Conservation (phyloP, 2,329 filamentous ascomycete species). For the Chrysoporthe austroafricana region DNA sequence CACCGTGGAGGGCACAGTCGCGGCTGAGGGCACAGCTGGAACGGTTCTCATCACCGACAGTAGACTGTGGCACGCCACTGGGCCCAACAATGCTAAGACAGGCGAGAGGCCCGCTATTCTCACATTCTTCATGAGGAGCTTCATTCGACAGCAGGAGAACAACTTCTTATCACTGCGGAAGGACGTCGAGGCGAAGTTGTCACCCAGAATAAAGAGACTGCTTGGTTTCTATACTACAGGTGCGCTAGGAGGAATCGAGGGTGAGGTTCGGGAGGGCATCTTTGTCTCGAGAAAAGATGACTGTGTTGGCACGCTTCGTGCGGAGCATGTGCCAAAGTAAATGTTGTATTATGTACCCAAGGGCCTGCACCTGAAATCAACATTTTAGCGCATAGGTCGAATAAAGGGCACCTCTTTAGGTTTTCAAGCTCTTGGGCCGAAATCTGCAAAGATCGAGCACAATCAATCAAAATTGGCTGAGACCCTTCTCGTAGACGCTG, state of each 20-base stretch:
- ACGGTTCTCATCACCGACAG: constrained; percentile 36
- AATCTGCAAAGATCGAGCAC: too few species aligned
- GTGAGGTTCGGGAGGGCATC: constrained; percentile 32
- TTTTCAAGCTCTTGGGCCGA: too few species aligned
- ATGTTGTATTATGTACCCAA: neutral
- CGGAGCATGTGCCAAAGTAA: constrained; percentile 16
- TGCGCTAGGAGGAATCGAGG: constrained; percentile 33
- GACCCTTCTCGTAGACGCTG: too few species aligned
- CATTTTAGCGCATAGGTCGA: too few species aligned
- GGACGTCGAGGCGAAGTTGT: constrained; percentile 36
- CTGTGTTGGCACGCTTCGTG: constrained; percentile 24
- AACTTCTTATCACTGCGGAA: constrained; percentile 36
- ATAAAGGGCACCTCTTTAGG: too few species aligned
- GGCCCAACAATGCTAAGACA: constrained; percentile 32
- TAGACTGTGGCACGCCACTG: constrained; percentile 38
- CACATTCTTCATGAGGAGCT: constrained; percentile 38
- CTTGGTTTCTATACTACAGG: constrained; percentile 34
- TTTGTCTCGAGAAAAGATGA: constrained; percentile 31
- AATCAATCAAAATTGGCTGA: too few species aligned
- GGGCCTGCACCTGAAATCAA: too few species aligned
- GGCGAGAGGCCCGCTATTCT: constrained; percentile 35
- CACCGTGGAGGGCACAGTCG: constrained; percentile 32
- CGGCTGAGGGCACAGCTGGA: constrained; percentile 35
- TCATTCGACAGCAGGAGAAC: constrained; percentile 39
- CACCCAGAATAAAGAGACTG: constrained; percentile 33